A percentile compares a stretch with the other conserved stretches of the same genome.
Evolutionary conservation across 495 filamentous ascomycete genomes (phyloP).

Genomic region (Podospora comata): DNA sequence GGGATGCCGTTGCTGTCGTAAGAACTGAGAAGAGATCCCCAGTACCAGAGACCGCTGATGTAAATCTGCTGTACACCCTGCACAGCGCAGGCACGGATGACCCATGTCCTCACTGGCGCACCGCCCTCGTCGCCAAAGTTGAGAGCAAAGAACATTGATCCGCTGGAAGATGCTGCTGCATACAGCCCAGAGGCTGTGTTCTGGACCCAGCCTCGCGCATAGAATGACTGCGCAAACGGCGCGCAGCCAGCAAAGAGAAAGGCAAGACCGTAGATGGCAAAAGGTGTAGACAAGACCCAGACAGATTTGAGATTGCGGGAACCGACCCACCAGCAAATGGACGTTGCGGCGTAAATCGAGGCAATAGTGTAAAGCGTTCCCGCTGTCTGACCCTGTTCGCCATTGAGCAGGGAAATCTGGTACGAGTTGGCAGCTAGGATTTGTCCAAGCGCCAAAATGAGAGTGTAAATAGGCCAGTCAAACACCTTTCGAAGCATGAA

Average conservation of each 20-base stretch:
- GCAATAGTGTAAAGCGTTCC: conserved; percentile 60
- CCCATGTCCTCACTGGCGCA: conserved; percentile 59
- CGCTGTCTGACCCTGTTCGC: conserved; percentile 56
- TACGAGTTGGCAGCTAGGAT: conserved; percentile 66
- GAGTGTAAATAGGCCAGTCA: conserved; percentile 70
- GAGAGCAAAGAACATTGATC: conserved; percentile 61
- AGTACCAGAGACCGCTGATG: conserved; percentile 59
- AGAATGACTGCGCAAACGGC: conserved; percentile 45
- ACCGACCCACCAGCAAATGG: conserved; percentile 51
- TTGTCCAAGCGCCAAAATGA: conserved; percentile 66
- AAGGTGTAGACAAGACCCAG: conserved; percentile 50
- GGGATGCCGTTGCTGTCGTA: conserved; percentile 32
- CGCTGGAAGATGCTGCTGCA: conserved; percentile 55
- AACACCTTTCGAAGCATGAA: conserved; percentile 24
- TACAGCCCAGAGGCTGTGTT: conserved; percentile 59
- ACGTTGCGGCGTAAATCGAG: conserved; percentile 56
- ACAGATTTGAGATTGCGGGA: conserved; percentile 26
- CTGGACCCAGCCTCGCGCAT: conserved; percentile 31
- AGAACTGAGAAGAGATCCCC: conserved; percentile 48
- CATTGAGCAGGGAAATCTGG: conserved; percentile 63
- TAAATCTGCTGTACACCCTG: conserved; percentile 65
- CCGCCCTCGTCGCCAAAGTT: conserved; percentile 65
- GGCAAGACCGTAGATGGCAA: conserved; percentile 58
- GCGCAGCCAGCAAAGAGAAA: conserved; percentile 62
- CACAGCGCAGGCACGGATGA: conserved; percentile 59